These are phyloP conservation scores for Pseudocercospora musae DNA, from an alignment of 2,329 filamentous ascomycete genomes.

Conservation along the genomic window DNA sequence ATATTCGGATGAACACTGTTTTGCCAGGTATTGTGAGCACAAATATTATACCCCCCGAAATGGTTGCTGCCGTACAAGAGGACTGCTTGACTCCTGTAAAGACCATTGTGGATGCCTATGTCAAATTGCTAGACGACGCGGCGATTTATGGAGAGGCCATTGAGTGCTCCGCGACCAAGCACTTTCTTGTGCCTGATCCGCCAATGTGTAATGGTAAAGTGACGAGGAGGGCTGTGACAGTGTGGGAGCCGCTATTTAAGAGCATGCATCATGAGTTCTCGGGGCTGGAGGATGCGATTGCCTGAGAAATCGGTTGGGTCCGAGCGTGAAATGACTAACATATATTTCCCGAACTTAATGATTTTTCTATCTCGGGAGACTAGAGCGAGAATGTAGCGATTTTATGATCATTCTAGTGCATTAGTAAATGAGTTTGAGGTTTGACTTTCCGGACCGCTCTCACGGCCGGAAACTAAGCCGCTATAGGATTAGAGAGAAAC, in stretches of 20 bases:
- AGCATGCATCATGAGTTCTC: conserved; percentile 15
- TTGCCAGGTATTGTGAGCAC: conserved; percentile 14
- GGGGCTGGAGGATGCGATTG: conserved; percentile 13
- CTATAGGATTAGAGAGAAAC: too few relatives aligned
- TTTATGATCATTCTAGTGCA: too few relatives aligned
- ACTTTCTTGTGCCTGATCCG: conserved; percentile 13
- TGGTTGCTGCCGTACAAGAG: conserved; percentile 7
- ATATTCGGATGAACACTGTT: conserved; percentile 9
- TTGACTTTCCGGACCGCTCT: too few relatives aligned
- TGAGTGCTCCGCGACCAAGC: conserved; percentile 15
- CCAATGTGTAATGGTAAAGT: conserved; percentile 12
- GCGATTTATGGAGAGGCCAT: conserved; percentile 13
- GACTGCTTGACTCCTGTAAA: conserved; percentile 16
- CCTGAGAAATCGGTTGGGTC: not conserved
- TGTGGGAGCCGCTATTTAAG: conserved; percentile 21
- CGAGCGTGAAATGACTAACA: not conserved
- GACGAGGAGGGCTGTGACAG: conserved; percentile 17
- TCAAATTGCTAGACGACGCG: conserved; percentile 13
- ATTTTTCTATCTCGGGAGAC: too few relatives aligned
- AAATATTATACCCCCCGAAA: conserved; percentile 10
- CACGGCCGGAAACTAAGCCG: too few relatives aligned
- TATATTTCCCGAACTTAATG: too few relatives aligned
- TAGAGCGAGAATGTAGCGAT: too few relatives aligned
- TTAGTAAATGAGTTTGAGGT: too few relatives aligned
- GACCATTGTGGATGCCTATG: conserved; percentile 15